A percentile compares a stretch with the other conserved stretches of the same genome.
These are phyloP conservation scores for Saccharomycopsis hybrid DNA, from an alignment of 1,139 yeast species.

Conservation along the genomic window DNA sequence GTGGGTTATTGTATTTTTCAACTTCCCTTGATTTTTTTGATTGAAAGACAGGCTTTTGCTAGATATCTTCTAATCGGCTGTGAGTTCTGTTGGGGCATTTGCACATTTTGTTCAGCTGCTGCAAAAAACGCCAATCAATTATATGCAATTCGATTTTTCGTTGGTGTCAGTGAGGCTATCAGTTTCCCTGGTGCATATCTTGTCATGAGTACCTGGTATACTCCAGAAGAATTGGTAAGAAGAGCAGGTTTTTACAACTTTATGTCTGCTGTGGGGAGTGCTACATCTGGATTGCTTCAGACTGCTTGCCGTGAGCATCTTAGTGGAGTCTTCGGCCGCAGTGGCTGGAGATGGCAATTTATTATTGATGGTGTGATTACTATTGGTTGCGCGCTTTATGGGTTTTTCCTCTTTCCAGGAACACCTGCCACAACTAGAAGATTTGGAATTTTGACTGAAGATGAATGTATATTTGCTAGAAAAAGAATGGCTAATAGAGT, in stretches of 20 bases:
- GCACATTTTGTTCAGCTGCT: conserved; percentile 38
- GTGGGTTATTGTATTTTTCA: conserved; percentile 57
- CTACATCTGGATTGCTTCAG: conserved; percentile 60
- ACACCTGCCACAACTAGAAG: conserved; percentile 45
- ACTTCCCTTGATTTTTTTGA: conserved; percentile 34
- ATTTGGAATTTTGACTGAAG: conserved; percentile 27
- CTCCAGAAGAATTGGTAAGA: conserved; percentile 49
- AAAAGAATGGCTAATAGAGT: too few relatives aligned
- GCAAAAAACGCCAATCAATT: conserved; percentile 37
- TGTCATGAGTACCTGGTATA: conserved; percentile 57
- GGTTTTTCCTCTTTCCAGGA: conserved; percentile 60
- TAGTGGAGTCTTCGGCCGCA: conserved; percentile 42
- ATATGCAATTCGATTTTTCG: conserved; percentile 45
- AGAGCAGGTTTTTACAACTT: conserved; percentile 56
- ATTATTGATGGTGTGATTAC: conserved; percentile 61
- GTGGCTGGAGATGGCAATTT: conserved; percentile 72
- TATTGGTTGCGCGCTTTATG: conserved; percentile 53
- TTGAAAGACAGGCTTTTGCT: conserved; percentile 40
- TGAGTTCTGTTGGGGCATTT: conserved; percentile 10
- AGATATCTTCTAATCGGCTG: conserved; percentile 51
- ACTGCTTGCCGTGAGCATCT: conserved; percentile 46
- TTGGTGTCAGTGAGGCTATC: conserved; percentile 61
- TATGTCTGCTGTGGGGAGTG: conserved; percentile 54
- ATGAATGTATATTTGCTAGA: conserved; percentile 33
- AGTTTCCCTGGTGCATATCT: conserved; percentile 55